A percentile compares a stretch with the other conserved stretches of the same genome.
These are phyloP conservation scores for Trichothecium sympodiale DNA, from an alignment of 2,329 filamentous ascomycete species.

Conservation along the genomic window DNA sequence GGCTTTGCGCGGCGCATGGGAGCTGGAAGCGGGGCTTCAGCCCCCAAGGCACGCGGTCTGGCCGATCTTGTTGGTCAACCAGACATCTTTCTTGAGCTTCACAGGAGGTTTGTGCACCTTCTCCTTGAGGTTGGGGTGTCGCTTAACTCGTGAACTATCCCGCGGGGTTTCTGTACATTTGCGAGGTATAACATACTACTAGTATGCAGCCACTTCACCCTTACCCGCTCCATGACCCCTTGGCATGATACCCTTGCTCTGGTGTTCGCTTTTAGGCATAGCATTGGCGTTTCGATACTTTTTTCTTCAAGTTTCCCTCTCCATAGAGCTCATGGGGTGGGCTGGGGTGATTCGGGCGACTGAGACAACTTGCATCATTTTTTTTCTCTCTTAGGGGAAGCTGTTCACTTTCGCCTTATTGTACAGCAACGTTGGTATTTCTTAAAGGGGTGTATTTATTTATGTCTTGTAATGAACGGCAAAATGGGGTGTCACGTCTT, in stretches of 20 bases:
- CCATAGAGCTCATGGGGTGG: no score
- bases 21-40: slow-evolving; percentile 42
- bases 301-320: background rate
- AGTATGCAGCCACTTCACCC: no score
- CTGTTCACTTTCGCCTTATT: no score
- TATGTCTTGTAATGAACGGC: no score
- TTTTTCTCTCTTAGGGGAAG: background rate
- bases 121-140: slow-evolving; percentile 47
- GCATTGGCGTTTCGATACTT: background rate
- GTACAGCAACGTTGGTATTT: no score
- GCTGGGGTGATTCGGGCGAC: no score
- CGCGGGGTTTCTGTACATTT: no score
- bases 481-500: no score
- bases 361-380: background rate
- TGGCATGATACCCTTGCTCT: no score
- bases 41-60: slow-evolving; percentile 47
- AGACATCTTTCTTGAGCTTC: slow-evolving; percentile 58
- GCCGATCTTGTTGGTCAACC: slow-evolving; percentile 56
- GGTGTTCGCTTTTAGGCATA: background rate
- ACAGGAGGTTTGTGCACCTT: slow-evolving; percentile 51
- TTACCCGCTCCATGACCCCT: no score
- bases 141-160: slow-evolving; percentile 33
- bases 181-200: no score
- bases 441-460: no score
- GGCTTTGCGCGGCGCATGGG: slow-evolving; percentile 49